Percentiles rank a stretch among this genome's conserved stretches.
Evolutionary conservation across 2,329 filamentous ascomycete genomes (phyloP).

Genomic region (Ophiostoma perfectum): DNA sequence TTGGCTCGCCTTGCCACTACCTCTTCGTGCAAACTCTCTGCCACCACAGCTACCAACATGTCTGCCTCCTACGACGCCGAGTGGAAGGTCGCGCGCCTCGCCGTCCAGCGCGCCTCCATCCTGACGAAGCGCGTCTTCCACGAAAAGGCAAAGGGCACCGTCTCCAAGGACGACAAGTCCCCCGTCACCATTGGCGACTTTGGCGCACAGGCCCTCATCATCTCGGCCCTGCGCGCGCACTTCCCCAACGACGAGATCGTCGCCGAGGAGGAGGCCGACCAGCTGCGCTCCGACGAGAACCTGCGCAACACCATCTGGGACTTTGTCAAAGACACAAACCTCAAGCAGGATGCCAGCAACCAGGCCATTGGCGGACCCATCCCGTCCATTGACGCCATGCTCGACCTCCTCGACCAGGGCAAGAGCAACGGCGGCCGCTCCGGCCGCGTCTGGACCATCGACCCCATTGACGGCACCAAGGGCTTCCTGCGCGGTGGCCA

Average conservation of each 20-base stretch:
- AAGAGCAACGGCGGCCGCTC: constrained; percentile 64
- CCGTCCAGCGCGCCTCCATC: constrained; percentile 69
- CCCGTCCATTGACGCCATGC: constrained; percentile 50
- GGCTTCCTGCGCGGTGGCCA: constrained; percentile 94
- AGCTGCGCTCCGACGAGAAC: constrained; percentile 64
- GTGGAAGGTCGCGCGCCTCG: constrained; percentile 76
- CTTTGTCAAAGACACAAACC: constrained; percentile 62
- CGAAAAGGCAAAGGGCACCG: constrained; percentile 88
- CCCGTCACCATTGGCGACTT: constrained; percentile 98
- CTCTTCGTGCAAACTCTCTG: neutral
- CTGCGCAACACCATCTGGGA: constrained; percentile 78
- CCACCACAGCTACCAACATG: neutral
- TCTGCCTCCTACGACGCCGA: constrained; percentile 63
- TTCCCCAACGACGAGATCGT: constrained; percentile 91
- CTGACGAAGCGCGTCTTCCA: constrained; percentile 54
- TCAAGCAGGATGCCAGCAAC: constrained; percentile 55
- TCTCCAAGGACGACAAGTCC: constrained; percentile 91
- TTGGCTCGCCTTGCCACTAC: neutral
- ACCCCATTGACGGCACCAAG: constrained; percentile 97
- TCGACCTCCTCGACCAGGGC: constrained; percentile 60
- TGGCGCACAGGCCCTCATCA: constrained; percentile 94
- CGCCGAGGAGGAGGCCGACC: constrained; percentile 86
- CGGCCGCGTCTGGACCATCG: constrained; percentile 90
- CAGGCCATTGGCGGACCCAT: constrained; percentile 59
- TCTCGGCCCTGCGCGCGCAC: constrained; percentile 77